These are phyloP conservation scores for Cryptococcus sp. DNA, from an alignment of 1,284 basidiomycete genomes.

Conservation along the genomic window DNA sequence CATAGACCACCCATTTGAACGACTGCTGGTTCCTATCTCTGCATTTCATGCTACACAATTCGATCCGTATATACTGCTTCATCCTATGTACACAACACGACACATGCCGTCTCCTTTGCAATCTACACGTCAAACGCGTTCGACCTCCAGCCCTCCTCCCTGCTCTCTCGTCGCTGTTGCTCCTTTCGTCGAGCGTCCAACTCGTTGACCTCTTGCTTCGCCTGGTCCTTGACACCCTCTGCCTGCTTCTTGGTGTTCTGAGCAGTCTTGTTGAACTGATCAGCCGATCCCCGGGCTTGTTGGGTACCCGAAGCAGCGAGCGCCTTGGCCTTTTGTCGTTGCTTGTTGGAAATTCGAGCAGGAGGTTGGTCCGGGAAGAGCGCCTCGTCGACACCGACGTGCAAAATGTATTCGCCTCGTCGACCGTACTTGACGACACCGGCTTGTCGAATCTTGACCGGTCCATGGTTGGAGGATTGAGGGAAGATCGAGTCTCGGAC, in stretches of 20 bases:
- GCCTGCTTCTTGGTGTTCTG: too few species aligned
- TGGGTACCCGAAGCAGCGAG: constrained; percentile 22
- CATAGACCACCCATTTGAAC: too few species aligned
- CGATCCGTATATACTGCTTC: too few species aligned
- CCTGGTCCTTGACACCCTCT: constrained; percentile 40
- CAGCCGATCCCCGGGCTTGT: constrained; percentile 22
- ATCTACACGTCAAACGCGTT: constrained; percentile 40
- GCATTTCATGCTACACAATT: too few species aligned
- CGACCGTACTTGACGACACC: constrained; percentile 49
- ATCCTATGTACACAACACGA: too few species aligned
- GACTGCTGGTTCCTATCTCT: too few species aligned
- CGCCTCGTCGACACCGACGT: constrained; percentile 49
- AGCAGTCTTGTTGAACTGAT: constrained; percentile 23
- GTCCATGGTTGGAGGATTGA: constrained; percentile 19
- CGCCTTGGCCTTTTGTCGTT: constrained; percentile 32
- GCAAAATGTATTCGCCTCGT: constrained; percentile 48
- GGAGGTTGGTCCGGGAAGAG: constrained; percentile 46
- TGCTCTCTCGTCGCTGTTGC: constrained; percentile 39
- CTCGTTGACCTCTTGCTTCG: constrained; percentile 37
- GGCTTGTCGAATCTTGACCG: constrained; percentile 34
- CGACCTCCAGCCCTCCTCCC: constrained; percentile 46
- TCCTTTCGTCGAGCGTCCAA: constrained; percentile 33
- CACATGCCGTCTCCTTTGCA: neutral
- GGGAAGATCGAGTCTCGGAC: constrained; percentile 43
- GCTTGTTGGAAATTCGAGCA: constrained; percentile 31